Base-by-base conservation (phyloP, 1,139 yeast species). In the Kodamaea plutei region DNA sequence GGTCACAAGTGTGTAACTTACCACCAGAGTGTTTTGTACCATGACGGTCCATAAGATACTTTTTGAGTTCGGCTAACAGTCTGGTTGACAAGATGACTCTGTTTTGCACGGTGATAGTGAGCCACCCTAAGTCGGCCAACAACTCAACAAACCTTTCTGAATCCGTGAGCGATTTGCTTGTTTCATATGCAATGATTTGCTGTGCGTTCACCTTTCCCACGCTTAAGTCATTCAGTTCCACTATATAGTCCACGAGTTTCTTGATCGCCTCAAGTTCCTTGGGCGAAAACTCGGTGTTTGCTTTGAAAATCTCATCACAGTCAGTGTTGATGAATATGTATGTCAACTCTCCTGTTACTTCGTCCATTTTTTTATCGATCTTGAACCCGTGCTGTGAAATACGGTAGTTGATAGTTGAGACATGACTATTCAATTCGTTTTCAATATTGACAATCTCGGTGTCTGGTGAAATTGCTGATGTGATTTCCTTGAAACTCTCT, bases 111-210 rank as follows among this genome's bases (percentile, higher is more conserved):
- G 61, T 50, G 10, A 56, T 28, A 14, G 47, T 50, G 24, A 78
- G 49, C 82, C 84, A 78, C 4, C 79, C 82, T 36, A 66, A 71
- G 34, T 66, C 66, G 6, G 73, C 62, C 14, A 77, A 48, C 15
- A 54, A 45, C 6, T 48, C 55, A 2, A 77, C 41, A 20, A 76
- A 57, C 1, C 33, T 36, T 10, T 58, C 56, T 0, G 69, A 50
- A 15, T 69, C 74, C 3, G 52, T 45, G 4, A 54, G 38, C 2
- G 60, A 38, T 17, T 55, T 52, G 25, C 53, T 54, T 17, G 50
- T 36, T 3, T 40, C 42, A 2, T 51, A 40, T 3, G 57, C 46
- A 1, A 59, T 40, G 7, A 37, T 44, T 31, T 56, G 66, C 23
- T 46, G 52, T 9, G 64, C 64, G 24, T 52, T 52, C 13, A 50